Evolutionary conservation across 768 basidiomycete genomes (phyloP).

Genomic region (Polyporus arcularius): DNA sequence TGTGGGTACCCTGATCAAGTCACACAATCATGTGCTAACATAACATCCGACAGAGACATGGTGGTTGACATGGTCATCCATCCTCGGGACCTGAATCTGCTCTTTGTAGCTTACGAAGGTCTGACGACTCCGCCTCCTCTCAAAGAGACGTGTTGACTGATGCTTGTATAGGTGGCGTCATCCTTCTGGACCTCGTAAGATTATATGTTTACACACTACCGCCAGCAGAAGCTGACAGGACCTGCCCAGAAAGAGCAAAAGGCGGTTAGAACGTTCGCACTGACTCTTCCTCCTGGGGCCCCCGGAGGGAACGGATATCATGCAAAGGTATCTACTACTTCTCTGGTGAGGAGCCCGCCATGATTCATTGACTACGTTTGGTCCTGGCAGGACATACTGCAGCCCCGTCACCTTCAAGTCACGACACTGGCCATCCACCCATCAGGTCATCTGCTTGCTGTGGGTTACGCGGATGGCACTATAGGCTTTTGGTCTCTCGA

Average conservation of each 20-base stretch:
- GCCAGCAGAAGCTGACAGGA: not conserved
- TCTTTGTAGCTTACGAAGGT: slow-evolving; percentile 81
- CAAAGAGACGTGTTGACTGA: not conserved
- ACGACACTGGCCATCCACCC: slow-evolving; percentile 76
- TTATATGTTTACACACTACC: not conserved
- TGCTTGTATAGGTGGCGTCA: slow-evolving; percentile 51
- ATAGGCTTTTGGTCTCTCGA: slow-evolving; percentile 83
- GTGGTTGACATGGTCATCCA: slow-evolving; percentile 66
- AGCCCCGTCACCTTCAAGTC: slow-evolving; percentile 67
- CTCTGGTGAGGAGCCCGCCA: not conserved
- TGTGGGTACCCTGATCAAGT: not conserved
- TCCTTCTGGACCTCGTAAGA: slow-evolving; percentile 59
- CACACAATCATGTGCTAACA: not conserved
- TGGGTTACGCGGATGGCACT: slow-evolving; percentile 80
- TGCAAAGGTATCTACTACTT: slow-evolving; percentile 39
- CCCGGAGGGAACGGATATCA: slow-evolving; percentile 74
- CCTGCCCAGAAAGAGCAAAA: slow-evolving; percentile 49
- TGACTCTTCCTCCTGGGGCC: slow-evolving; percentile 75
- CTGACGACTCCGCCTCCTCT: slow-evolving; percentile 14
- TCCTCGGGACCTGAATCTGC: slow-evolving; percentile 69
- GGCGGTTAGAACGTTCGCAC: slow-evolving; percentile 64
- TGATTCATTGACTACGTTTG: not conserved
- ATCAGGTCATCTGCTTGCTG: slow-evolving; percentile 72
- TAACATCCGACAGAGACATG: slow-evolving; percentile 26
- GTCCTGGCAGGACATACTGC: slow-evolving; percentile 58